Evolutionary conservation across 2,329 filamentous ascomycete species (phyloP).

Genomic region (Botrytis squamosa): DNA sequence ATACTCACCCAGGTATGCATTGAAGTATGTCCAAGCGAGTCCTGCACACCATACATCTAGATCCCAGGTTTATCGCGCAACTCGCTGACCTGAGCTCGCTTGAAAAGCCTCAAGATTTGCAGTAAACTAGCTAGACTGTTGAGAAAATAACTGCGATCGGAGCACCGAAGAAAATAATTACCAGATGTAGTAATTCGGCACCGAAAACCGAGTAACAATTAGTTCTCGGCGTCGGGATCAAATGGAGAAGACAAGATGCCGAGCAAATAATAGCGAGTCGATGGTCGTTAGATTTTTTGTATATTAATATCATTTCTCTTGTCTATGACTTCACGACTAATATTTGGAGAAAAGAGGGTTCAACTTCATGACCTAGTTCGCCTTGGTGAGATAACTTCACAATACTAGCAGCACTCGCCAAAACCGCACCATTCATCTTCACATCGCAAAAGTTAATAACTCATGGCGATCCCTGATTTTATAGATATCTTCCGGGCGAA

Average conservation of each 20-base stretch:
- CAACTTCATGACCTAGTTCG: no score
- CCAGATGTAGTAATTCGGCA: neutral
- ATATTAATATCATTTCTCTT: neutral
- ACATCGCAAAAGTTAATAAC: no score
- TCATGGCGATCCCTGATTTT: no score
- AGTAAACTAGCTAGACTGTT: no score
- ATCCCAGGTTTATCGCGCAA: no score
- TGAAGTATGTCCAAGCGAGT: no score
- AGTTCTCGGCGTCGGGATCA: neutral
- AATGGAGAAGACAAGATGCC: neutral
- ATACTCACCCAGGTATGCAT: no score
- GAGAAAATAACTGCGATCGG: neutral
- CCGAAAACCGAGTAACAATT: neutral
- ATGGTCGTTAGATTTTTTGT: neutral
- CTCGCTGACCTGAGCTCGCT: no score
- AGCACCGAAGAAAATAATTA: neutral
- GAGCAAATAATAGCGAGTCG: neutral
- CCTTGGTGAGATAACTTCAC: neutral
- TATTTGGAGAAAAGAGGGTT: neutral
- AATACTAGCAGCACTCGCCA: no score
- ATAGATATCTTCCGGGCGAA: no score
- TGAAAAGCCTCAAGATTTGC: no score
- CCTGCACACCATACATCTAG: accelerated
- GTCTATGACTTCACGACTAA: neutral
- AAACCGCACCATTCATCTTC: no score